Evolutionary conservation across 2,329 filamentous ascomycete genomes (phyloP).

Genomic region (Neofusicoccum laricinum): DNA sequence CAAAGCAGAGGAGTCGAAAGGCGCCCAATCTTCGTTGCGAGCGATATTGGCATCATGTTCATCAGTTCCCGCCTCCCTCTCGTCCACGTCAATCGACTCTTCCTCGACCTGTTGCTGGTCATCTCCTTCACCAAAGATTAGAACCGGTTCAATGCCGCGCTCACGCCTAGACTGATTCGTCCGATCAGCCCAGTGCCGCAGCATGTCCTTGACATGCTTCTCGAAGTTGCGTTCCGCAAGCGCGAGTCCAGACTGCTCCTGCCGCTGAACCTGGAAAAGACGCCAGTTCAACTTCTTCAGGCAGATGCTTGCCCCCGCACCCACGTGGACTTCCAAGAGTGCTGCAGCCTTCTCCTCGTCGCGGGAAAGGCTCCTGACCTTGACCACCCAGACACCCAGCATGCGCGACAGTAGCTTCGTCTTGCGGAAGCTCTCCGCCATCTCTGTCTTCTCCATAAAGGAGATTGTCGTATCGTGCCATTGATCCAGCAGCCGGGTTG

Average conservation of each 20-base stretch:
- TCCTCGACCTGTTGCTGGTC: neutral
- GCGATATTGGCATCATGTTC: slow-evolving; percentile 26
- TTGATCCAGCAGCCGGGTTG: slow-evolving; percentile 35
- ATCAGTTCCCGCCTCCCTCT: slow-evolving; percentile 12
- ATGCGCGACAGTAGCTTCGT: slow-evolving; percentile 28
- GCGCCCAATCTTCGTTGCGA: slow-evolving; percentile 37
- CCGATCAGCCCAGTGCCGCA: slow-evolving; percentile 54
- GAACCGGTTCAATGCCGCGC: slow-evolving; percentile 18
- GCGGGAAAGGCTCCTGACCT: slow-evolving; percentile 32
- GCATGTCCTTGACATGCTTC: slow-evolving; percentile 54
- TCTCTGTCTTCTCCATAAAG: slow-evolving; percentile 21
- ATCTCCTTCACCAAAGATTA: slow-evolving; percentile 18
- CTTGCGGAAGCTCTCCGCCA: slow-evolving; percentile 26
- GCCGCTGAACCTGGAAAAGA: slow-evolving; percentile 53
- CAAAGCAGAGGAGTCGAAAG: slow-evolving; percentile 34
- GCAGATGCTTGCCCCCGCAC: slow-evolving; percentile 45
- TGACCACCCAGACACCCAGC: slow-evolving; percentile 25
- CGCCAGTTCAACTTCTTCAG: slow-evolving; percentile 58
- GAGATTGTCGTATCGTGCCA: slow-evolving; percentile 43
- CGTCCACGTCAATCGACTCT: neutral
- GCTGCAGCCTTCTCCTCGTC: slow-evolving; percentile 37
- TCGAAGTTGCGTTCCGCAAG: slow-evolving; percentile 52
- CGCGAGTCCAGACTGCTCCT: slow-evolving; percentile 51
- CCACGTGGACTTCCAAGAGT: slow-evolving; percentile 46
- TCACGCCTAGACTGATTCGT: slow-evolving; percentile 30